Conservation (phyloP, 1,284 basidiomycete genomes). For the Moesziomyces antarcticus region DNA sequence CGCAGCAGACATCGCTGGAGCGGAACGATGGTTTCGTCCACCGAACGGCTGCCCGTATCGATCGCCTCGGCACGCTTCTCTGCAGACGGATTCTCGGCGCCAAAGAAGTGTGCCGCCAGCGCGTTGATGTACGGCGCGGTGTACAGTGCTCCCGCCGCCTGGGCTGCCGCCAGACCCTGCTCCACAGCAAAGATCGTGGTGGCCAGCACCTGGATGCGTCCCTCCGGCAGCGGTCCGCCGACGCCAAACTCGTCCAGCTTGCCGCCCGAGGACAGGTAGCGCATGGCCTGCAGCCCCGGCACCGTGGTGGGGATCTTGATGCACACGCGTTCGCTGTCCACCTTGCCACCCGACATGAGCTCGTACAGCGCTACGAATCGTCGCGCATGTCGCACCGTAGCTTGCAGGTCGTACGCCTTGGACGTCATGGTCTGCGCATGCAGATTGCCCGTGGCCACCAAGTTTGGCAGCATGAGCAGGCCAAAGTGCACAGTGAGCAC, state of each 20-base stretch:
- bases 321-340: slow-evolving; percentile 10
- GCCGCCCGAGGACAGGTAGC: slow-evolving; percentile 28
- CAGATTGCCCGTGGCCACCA: slow-evolving; percentile 17
- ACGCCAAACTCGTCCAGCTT: slow-evolving; percentile 16
- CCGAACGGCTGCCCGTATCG: slow-evolving; percentile 6
- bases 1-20: slow-evolving; percentile 17
- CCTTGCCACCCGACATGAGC: slow-evolving; percentile 7
- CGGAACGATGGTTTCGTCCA: slow-evolving; percentile 15
- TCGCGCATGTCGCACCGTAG: slow-evolving; percentile 21
- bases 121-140: slow-evolving; percentile 34
- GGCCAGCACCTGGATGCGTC: slow-evolving; percentile 24
- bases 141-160: slow-evolving; percentile 17
- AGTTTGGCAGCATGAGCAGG: slow-evolving; percentile 27
- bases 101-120: slow-evolving; percentile 28
- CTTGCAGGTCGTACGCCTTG: slow-evolving; percentile 17
- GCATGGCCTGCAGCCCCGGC: slow-evolving; percentile 33
- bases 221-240: slow-evolving; percentile 14
- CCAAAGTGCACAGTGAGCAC: slow-evolving; percentile 28
- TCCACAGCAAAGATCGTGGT: slow-evolving; percentile 30
- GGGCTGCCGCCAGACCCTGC: slow-evolving; percentile 32
- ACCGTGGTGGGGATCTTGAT: slow-evolving; percentile 34
- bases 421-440: slow-evolving; percentile 26
- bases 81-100: slow-evolving; percentile 5
- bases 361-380: slow-evolving; percentile 32
- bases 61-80: neutral